Evolutionary conservation across 768 basidiomycete species (phyloP).

Genomic region (Pisolithus sp.): DNA sequence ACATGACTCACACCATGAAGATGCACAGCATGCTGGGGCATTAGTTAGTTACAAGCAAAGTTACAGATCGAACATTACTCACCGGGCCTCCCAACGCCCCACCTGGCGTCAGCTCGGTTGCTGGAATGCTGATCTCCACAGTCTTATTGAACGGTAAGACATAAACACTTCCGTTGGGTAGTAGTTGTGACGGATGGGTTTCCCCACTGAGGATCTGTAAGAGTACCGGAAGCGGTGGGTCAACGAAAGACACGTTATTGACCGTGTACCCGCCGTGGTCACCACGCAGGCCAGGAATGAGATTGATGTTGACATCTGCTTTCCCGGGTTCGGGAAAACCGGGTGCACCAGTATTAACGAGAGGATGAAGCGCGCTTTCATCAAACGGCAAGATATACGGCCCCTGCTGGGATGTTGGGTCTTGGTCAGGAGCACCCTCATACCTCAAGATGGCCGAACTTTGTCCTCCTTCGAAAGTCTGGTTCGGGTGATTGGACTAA

Average conservation of each 20-base stretch:
- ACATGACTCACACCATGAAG: constrained; percentile 33
- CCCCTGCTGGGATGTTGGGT: constrained; percentile 34
- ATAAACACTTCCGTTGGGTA: constrained; percentile 47
- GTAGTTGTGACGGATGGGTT: constrained; percentile 35
- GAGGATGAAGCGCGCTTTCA: constrained; percentile 36
- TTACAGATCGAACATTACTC: constrained; percentile 9
- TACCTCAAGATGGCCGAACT: constrained; percentile 52
- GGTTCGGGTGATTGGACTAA: constrained; percentile 24
- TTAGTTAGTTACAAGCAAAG: neutral
- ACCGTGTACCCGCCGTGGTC: constrained; percentile 12
- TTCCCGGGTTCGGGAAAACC: constrained; percentile 32
- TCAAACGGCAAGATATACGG: constrained; percentile 25
- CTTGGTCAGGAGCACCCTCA: constrained; percentile 34
- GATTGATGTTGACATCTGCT: constrained; percentile 34
- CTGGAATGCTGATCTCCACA: constrained; percentile 43
- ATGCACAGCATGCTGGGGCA: constrained; percentile 33
- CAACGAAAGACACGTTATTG: constrained; percentile 27
- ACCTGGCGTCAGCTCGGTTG: constrained; percentile 6
- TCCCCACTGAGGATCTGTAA: constrained; percentile 56
- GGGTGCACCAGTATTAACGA: constrained; percentile 30
- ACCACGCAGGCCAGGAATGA: constrained; percentile 5
- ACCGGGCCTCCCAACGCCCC: constrained; percentile 24
- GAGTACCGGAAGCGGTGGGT: constrained; percentile 45
- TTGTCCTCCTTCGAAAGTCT: constrained; percentile 29
- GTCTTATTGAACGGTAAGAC: constrained; percentile 37